Evolutionary conservation across 352 stramenopile genomes (phyloP), one percentile per base, ranked within the genome.

Genomic region (Phytophthora melonis): DNA sequence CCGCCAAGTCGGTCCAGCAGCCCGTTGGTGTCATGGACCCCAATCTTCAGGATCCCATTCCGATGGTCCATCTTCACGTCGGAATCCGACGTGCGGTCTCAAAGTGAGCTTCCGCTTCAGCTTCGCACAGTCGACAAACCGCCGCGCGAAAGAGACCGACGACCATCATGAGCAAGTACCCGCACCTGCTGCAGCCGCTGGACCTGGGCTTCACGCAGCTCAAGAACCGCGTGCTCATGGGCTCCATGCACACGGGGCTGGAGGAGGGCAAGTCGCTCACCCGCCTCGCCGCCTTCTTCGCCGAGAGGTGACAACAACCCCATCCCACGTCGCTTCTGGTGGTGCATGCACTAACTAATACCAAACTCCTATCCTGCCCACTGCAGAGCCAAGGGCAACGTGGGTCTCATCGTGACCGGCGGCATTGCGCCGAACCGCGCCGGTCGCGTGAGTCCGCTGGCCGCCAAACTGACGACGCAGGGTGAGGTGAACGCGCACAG

Each of bases 321-420:
- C 23, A 25, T 25, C 23, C 23, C 23, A 25, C 23, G 23, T 25
- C 2, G 13, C 34, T 41, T 41, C 34, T 41, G 13, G 13, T 41
- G 34, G 34, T 41, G 34, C 10, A 41, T 32, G 27, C 27, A 63
- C 73, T 43, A 8, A 32, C 19, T 23, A 3, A n/a, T 49, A 19
- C n/a, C 39, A 6, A 47, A 47, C 9, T 23, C 13, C 43, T 52
- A 18, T 21, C 11, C n/a, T 52, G 43, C 14, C 43, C 23, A 16
- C 43, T 50, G 18, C 59, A 91, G 83, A 68, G 97, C 97, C 2
- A 91, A 90, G 66, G 96, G 96, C 19, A 95, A 97, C 54, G 94
- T 98, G 13, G 97, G 96, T 23, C 81, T 99, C 10, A 99, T 99
- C 79, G 97, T 99, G 5, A 99, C 97, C 3, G 88, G 88, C 27